Conservation (phyloP, 1,284 basidiomycete species). For the Chondrostereum purpureum region DNA sequence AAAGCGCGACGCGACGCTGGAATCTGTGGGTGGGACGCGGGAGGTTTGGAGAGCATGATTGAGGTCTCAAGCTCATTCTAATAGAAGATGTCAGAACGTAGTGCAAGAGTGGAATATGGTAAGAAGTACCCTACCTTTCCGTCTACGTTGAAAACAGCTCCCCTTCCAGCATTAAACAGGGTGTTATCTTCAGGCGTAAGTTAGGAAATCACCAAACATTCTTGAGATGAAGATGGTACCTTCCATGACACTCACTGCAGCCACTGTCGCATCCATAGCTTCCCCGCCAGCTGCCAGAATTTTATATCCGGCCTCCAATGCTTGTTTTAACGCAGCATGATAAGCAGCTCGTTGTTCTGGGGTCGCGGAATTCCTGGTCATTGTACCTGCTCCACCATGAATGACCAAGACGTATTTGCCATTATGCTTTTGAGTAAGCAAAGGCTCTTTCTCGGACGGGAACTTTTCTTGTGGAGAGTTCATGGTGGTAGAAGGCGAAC, state of each 20-base stretch:
- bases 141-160: constrained; percentile 73
- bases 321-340: constrained; percentile 43
- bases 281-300: constrained; percentile 63
- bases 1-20: constrained; percentile 53
- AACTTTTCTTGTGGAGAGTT: no score
- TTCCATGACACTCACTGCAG: constrained; percentile 70
- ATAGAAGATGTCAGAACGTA: not conserved
- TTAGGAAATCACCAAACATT: not conserved
- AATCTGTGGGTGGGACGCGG: constrained; percentile 53
- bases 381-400: constrained; percentile 74
- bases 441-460: constrained; percentile 21
- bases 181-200: constrained; percentile 55
- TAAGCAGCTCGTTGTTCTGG: constrained; percentile 57
- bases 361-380: constrained; percentile 53
- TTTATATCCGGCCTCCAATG: constrained; percentile 57
- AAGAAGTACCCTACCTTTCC: constrained; percentile 49
- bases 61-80: constrained; percentile 79
- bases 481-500: no score
- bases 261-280: constrained; percentile 77
- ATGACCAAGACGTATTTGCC: constrained; percentile 51
- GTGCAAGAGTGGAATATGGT: not conserved
- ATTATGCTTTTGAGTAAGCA: constrained; percentile 8
- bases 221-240: constrained; percentile 30
- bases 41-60: constrained; percentile 72
- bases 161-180: constrained; percentile 74